phyloP scores from a whole-genome alignment of 2,329 filamentous ascomycete genomes.

The Dactylellina cionopaga region DNA sequence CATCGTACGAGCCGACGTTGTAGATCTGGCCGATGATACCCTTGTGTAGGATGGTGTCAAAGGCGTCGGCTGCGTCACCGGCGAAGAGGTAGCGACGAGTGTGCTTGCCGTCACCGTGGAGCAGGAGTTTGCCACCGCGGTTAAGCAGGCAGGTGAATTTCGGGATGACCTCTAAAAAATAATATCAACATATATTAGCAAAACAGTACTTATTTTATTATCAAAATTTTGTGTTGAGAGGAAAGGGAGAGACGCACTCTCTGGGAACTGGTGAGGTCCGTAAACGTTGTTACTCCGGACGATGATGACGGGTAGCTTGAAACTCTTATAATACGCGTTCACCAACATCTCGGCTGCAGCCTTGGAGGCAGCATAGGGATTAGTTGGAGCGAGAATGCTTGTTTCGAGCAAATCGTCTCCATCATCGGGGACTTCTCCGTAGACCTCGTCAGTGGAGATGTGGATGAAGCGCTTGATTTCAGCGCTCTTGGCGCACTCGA shows the following conservation, averaged over 20 bases:
- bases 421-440: conserved; percentile 79
- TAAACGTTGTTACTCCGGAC: conserved; percentile 87
- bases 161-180: conserved; percentile 85
- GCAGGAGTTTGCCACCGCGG: conserved; percentile 72
- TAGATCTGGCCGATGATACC: conserved; percentile 79
- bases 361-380: conserved; percentile 83
- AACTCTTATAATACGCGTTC: conserved; percentile 85
- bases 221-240: background rate
- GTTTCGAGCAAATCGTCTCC: conserved; percentile 77
- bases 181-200: too few species aligned
- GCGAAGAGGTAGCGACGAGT: conserved; percentile 81
- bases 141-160: conserved; percentile 80
- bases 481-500: conserved; percentile 79
- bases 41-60: conserved; percentile 84
- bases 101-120: conserved; percentile 80
- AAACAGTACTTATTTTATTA: too few species aligned
- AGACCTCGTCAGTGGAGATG: conserved; percentile 86
- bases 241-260: conserved; percentile 74
- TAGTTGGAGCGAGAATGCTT: conserved; percentile 79
- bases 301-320: conserved; percentile 81
- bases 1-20: conserved; percentile 81
- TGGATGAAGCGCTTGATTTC: conserved; percentile 79
- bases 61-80: conserved; percentile 80
- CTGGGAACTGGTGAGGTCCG: conserved; percentile 83
- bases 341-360: conserved; percentile 86